Base-by-base conservation (phyloP, 2,329 filamentous ascomycete genomes). In the Sporothrix pseudoabietina region DNA sequence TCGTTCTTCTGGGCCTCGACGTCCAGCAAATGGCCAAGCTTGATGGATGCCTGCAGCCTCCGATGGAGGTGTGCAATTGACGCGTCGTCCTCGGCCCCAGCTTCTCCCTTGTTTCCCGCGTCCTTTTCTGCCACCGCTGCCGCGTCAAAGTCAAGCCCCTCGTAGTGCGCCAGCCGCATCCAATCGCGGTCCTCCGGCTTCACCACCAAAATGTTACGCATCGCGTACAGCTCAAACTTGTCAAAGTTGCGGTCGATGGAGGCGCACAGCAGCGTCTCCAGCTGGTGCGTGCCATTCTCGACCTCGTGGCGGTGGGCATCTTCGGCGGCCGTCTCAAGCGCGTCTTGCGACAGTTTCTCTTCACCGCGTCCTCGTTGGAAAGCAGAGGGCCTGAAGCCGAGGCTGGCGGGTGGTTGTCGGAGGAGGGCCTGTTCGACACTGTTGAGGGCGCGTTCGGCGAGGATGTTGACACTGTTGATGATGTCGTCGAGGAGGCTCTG, bases 401-500 rank as follows among this genome's bases (percentile, higher is more conserved):
- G 88, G 16, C 89, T 87, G 35, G 90, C 86, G 0, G 94, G 92
- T 0, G 92, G 89, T 2, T 92, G 91, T 69, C 87, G 87, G 68
- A 93, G 85, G 26, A 99, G 89, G 0, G 93, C 93, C 72, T 90
- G 89, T 82, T 98, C 96, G 76, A 98, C 90, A 75, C 92, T 93
- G 78, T 93, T 93, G 78, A 97, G 90, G 71, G 94, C 94, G 81
- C 92, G 92, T 82, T 97, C 96, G 79, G 96, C 92, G 78, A 98
- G 89, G 79, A 95, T 93, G 84, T 98, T 99, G 82, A 98, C 90
- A 72, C 92, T 92, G 85, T 98, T 98, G 84, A 98, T 97, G 78
- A 98, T 94, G 83, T 98, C 95, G 88, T 99, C 96, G 79, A 99
- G 92, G 57, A 99, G 89, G 75, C 92, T 92, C 94, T 97, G 78